Evolutionary conservation across 441 rosid species (phyloP).

Genomic region (Gossypium gossypioides): DNA sequence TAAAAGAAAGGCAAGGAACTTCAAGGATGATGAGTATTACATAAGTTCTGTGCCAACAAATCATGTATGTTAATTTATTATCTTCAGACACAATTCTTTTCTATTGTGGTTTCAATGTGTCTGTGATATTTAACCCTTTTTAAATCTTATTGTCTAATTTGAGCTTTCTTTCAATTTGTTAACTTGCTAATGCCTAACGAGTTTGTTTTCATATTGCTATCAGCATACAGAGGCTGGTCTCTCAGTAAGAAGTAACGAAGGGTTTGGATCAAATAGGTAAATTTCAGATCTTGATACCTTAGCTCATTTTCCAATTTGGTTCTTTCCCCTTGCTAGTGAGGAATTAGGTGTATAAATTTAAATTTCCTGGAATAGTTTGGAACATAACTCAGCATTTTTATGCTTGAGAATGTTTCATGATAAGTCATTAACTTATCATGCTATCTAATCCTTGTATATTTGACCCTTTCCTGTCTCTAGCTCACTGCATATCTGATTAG

Average conservation of each 20-base stretch:
- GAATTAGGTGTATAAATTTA: neutral
- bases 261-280: slow-evolving; percentile 80
- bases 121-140: neutral
- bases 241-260: slow-evolving; percentile 60
- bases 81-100: neutral
- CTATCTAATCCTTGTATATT: neutral
- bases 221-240: slow-evolving; percentile 87
- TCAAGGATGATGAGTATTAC: slow-evolving; percentile 77
- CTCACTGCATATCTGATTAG: neutral
- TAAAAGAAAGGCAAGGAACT: slow-evolving; percentile 66
- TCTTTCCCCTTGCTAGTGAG: neutral
- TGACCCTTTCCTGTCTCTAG: neutral
- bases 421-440: neutral
- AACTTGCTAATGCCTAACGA: slow-evolving; percentile 12
- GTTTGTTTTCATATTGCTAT: slow-evolving; percentile 18
- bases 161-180: neutral
- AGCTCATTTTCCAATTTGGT: neutral
- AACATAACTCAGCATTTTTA: neutral
- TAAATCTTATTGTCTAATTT: slow-evolving; percentile 1
- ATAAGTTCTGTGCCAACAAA: slow-evolving; percentile 78
- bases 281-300: neutral
- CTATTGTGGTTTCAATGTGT: neutral
- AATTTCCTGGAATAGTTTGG: neutral
- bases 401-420: neutral
- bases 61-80: slow-evolving; percentile 41